Base-by-base conservation (phyloP, 2,329 filamentous ascomycete genomes). In the Myriosclerotinia curreyana region DNA sequence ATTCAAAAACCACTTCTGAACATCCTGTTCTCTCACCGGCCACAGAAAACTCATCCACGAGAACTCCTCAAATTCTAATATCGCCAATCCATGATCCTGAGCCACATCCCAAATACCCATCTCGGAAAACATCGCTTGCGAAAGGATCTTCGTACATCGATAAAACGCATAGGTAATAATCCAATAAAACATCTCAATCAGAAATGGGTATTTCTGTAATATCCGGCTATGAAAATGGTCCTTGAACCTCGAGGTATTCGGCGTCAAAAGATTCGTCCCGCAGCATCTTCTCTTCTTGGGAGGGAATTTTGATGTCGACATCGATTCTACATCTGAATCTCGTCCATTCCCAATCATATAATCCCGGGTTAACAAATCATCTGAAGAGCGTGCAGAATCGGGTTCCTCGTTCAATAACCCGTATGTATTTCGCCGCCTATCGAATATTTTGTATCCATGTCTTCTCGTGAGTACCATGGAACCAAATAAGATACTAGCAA, bases 161-260 rank as follows among this genome's bases (percentile, higher is more conserved):
- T 75, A 76, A 38, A 72, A 72, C 1, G 72, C 69, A 52, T 75
- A 74, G 2, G 73, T 87, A 67, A 87, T 79, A 56, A 83, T 78
- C 85, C 86, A 88, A 74, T 88, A 88, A 71, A 87, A 85, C 83
- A 87, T 86, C 72, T 87, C 85, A 63, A 87, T 81, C 69, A 87
- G 71, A 71, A 88, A 88, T 0, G 85, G 83, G 69, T 85, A 88
- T 71, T 86, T 86, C 73, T 87, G 83, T 65, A 89, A 77, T 63
- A 89, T 79, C 34, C 85, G 79, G 66, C 83, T 87, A 73, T 88
- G 86, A 56, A 82, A 73, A 72, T 87, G 76, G 66, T 82, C 79
- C 48, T 81, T 79, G 74, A 87, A 89, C n/a, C 83, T 80, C 3
- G 82, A 82, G 3, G 84, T 83, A 70, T 86, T 86, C 14, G 84